Base-by-base conservation (phyloP, 2,329 filamentous ascomycete species). In the Pseudogymnoascus sp. region DNA sequence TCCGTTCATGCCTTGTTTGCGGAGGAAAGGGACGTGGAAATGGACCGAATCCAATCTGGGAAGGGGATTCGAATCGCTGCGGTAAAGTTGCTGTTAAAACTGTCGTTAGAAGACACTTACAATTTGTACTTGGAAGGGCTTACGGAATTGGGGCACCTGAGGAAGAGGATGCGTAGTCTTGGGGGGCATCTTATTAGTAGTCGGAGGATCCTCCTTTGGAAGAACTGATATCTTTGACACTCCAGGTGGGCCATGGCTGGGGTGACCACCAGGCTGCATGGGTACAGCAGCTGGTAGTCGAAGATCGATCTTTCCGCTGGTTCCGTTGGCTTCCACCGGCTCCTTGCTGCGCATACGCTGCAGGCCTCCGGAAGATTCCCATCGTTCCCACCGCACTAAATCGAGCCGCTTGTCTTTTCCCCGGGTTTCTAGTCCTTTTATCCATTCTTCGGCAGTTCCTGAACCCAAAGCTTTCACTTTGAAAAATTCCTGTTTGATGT, bases 391-490 rank as follows among this genome's bases (percentile, higher is more conserved):
- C 58, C 87, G 82, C 28, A 82, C 79, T 30, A 83, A 80, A 69
- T 89, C 84, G 9, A 77, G 78, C 66, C 84, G 80, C 57, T 78
- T 75, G 62, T 83, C 78, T 66, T 82, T 82, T 8, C 88, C 87
- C 62, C 83, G 80, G 28, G 75, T 76, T 43, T 85, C 81, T 3
- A 94, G 79, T 8, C 89, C 89, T 73, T 92, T 92, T 30, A 85
- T 77, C 89, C 90, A 94, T 71, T 92, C 89, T 66, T 90, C 87
- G 3, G 82, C 80, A 9, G 86, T 82, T 41, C 86, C 85, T 47
- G 79, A 68, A n/a, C 89, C 88, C 66, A 90, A 79, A n/a, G 77
- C 74, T 66, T 83, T 82, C 60, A 86, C 88, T 4, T 82, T 76
- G 43, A 82, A 75, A 66, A 90, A 84, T 68, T 90, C 84, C 33